Evolutionary conservation across 2,329 filamentous ascomycete genomes (phyloP).

Genomic region (Corinectria fuckeliana): DNA sequence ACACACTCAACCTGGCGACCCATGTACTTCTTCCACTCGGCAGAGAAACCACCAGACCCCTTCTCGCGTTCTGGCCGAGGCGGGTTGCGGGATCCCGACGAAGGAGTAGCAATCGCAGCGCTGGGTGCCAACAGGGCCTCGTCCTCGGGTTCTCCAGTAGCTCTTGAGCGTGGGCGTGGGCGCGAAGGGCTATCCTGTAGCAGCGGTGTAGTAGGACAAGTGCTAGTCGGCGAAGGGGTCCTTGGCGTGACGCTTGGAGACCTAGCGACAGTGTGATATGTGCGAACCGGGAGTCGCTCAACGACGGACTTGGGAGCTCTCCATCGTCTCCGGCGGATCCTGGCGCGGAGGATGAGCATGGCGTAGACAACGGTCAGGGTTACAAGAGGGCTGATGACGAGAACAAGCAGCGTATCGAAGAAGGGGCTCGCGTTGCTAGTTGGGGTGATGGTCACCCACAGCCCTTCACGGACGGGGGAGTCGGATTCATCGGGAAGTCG

Average conservation of each 20-base stretch:
- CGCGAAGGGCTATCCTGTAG: conserved; percentile 65
- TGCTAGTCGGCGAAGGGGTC: conserved; percentile 66
- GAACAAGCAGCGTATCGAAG: conserved; percentile 92
- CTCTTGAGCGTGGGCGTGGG: conserved; percentile 68
- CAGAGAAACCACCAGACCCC: conserved; percentile 48
- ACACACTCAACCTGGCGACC: conserved; percentile 84
- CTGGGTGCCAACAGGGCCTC: conserved; percentile 53
- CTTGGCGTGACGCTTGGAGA: conserved; percentile 62
- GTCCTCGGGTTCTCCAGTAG: conserved; percentile 64
- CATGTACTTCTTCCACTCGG: conserved; percentile 71
- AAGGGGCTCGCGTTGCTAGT: conserved; percentile 90
- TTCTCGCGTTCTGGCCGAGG: conserved; percentile 57
- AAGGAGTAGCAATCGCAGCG: conserved; percentile 48
- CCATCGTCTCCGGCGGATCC: conserved; percentile 89
- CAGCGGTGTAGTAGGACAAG: conserved; percentile 80
- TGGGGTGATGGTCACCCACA: conserved; percentile 97
- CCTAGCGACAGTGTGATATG: conserved; percentile 83
- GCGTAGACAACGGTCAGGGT: conserved; percentile 94
- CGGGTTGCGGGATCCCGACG: conserved; percentile 40
- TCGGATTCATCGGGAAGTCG: conserved; percentile 29
- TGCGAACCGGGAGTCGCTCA: conserved; percentile 91
- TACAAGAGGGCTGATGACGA: conserved; percentile 93
- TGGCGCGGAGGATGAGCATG: conserved; percentile 82
- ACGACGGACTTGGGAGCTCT: conserved; percentile 97
- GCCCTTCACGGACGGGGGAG: conserved; percentile 64